A percentile compares a stretch with the other conserved stretches of the same genome.
Evolutionary conservation across 2,329 filamentous ascomycete genomes (phyloP).

Genomic region (Fusarium floridanum): DNA sequence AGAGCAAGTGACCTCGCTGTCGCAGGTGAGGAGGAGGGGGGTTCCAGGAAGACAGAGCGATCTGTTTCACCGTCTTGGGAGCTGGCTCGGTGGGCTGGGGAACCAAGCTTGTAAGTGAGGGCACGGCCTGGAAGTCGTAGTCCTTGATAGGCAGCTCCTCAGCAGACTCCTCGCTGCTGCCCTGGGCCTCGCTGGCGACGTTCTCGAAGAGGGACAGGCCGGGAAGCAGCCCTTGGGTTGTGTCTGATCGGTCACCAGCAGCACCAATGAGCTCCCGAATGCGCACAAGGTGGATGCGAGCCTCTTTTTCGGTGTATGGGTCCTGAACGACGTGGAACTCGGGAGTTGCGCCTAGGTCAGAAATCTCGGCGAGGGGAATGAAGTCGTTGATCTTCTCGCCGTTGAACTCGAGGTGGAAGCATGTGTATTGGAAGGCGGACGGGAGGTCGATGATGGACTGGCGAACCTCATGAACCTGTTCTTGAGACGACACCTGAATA

Average conservation of each 20-base stretch:
- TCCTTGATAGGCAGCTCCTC: constrained; percentile 66
- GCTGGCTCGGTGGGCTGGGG: constrained; percentile 74
- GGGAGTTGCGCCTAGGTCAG: constrained; percentile 80
- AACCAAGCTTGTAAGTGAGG: constrained; percentile 78
- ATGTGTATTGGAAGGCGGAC: constrained; percentile 95
- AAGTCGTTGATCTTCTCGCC: constrained; percentile 95
- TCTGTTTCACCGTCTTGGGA: constrained; percentile 91
- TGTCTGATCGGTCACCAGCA: constrained; percentile 88
- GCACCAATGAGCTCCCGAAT: constrained; percentile 94
- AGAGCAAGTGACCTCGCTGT: constrained; percentile 92
- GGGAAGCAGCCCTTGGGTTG: constrained; percentile 85
- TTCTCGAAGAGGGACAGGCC: constrained; percentile 90
- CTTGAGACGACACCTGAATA: constrained; percentile 84
- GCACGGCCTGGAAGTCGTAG: constrained; percentile 81
- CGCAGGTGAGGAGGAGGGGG: constrained; percentile 92
- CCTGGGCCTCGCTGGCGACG: constrained; percentile 68
- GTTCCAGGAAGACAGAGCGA: constrained; percentile 94
- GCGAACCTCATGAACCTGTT: constrained; percentile 96
- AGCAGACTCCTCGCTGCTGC: constrained; percentile 39
- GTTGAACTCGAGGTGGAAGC: constrained; percentile 96
- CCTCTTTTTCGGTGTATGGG: constrained; percentile 98
- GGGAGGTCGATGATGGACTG: constrained; percentile 96
- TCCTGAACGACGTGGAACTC: constrained; percentile 89
- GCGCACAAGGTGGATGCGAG: constrained; percentile 91
- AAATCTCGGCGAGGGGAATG: constrained; percentile 89